Conservation (phyloP, 176 grass and related monocot species). For the Hordeum marinum region DNA sequence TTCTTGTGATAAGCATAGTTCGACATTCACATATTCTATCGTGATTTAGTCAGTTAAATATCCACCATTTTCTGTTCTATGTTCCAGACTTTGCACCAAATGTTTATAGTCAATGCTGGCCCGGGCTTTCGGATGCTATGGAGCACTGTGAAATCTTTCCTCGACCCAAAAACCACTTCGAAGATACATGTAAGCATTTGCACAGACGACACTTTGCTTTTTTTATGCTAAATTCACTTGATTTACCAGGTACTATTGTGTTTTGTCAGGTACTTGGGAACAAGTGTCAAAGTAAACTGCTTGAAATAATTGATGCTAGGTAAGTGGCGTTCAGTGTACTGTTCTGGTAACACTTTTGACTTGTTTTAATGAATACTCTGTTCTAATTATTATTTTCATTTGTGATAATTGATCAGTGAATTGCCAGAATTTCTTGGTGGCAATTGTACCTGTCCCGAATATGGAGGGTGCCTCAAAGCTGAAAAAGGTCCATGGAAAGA, state of each 20-base stretch:
- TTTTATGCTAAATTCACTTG: background rate
- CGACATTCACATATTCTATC: background rate
- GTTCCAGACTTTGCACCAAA: slow-evolving; percentile 80
- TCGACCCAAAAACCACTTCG: slow-evolving; percentile 94
- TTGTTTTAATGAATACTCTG: background rate
- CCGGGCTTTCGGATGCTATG: slow-evolving; percentile 83
- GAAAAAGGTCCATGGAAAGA: slow-evolving; percentile 99
- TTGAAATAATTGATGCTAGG: slow-evolving; percentile 89
- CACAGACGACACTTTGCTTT: background rate
- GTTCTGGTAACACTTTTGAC: background rate
- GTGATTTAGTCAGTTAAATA: background rate
- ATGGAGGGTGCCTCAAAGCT: slow-evolving; percentile 80
- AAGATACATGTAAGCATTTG: slow-evolving; percentile 88
- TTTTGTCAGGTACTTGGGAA: slow-evolving; percentile 83
- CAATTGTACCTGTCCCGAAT: slow-evolving; percentile 76
- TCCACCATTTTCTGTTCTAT: background rate
- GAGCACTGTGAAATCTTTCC: slow-evolving; percentile 90
- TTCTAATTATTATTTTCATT: slow-evolving; percentile 22
- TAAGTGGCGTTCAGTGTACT: slow-evolving; percentile 21
- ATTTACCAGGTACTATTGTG: background rate
- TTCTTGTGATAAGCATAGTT: background rate
- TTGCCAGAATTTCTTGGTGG: slow-evolving; percentile 91
- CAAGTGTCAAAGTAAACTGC: slow-evolving; percentile 82
- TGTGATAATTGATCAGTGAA: slow-evolving; percentile 46
- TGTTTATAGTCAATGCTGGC: slow-evolving; percentile 99